Base-by-base conservation (phyloP, 2,329 filamentous ascomycete species). In the Botrytis medusae region DNA sequence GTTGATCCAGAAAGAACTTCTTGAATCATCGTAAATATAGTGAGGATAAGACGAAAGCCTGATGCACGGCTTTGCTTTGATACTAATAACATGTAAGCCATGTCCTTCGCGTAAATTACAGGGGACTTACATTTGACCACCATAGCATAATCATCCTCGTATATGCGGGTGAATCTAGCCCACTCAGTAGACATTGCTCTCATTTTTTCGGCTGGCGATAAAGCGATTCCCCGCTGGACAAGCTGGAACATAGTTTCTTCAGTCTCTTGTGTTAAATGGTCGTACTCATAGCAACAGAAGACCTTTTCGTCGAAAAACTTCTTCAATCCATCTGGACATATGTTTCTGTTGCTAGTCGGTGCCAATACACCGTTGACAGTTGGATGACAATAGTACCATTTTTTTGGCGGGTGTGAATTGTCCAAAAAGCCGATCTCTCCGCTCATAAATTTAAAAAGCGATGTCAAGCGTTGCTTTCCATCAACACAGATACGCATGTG, bases 211-310 rank as follows among this genome's bases (percentile, higher is more conserved):
- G 84, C 84, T 14, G 81, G 78, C 5, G 81, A 84, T 6, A 86
- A 80, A 44, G 82, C 82, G 10, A 86, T 78, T 14, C 84, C 85
- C 74, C 83, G 81, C 70, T 86, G 84, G 0, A 86, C 85, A 22
- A 85, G 79, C 10, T 84, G 82, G 74, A 86, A 86, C 67, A 86
- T 81, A 18, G 85, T 85, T 72, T 86, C 84, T 74, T 86, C 84
- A 70, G 85, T 84, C 20, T 81, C 79, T 20, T 78, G 74, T 6
- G 77, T 79, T 5, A 86, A 76, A 32, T 83, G 78, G 9, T 78
- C 75, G 74, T 84, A 86, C 62, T 86, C 84, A 46, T 83, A 84
- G 37, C 82, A 83, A 8, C 84, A 81, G 59, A 86, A 82, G 7
- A 82, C 80, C 67, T 82, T 83, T 2, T 77, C 72, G 1, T 82